Evolutionary conservation across 2,329 filamentous ascomycete species (phyloP), one percentile per base, ranked within the genome.

Genomic region (Cladophialophora exuberans): DNA sequence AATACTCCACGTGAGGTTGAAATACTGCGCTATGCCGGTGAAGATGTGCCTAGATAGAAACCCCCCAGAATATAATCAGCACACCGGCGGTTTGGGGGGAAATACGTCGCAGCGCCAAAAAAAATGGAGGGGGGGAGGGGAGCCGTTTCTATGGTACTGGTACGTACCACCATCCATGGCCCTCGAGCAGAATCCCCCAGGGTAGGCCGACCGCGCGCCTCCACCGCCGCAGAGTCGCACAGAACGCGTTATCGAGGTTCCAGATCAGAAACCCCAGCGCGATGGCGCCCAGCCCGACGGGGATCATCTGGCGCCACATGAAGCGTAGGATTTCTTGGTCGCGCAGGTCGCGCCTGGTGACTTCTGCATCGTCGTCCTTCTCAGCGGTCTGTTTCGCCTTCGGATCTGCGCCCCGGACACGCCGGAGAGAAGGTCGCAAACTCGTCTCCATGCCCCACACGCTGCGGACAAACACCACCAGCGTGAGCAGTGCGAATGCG

Each of bases 21-120:
- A 87, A 70, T 94, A 94, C 10, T 89, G 89, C 69, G 90, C 90
- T 28, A 86, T 76, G 13, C 89, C 89, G 0, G 89, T 94, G 79
- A 92, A 84, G 30, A 92, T 66, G 72, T 92, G 89, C 87, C 87
- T 80, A 49, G 25, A 28, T 7, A 47, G 7, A n/a, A 13, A 4
- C 2, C 15, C 17, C 17, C 28, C 18, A 11, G 26, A 28, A 35
- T 3, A 25, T 20, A 3, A 44, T n/a, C n/a, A 44, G 22, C 18
- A 52, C 11, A 13, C 4, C 30, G 4, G n/a, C n/a, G n/a, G n/a
- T n/a, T n/a, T n/a, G n/a, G n/a, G n/a, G n/a, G n/a, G n/a, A n/a
- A n/a, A n/a, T n/a, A n/a, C n/a, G n/a, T n/a, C n/a, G n/a, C n/a
- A n/a, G n/a, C n/a, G n/a, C n/a, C n/a, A n/a, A n/a, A n/a, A n/a